A percentile compares a stretch with the other conserved stretches of the same genome.
phyloP scores from a whole-genome alignment of 2,329 filamentous ascomycete species.

The Paecilomyces variotii region DNA sequence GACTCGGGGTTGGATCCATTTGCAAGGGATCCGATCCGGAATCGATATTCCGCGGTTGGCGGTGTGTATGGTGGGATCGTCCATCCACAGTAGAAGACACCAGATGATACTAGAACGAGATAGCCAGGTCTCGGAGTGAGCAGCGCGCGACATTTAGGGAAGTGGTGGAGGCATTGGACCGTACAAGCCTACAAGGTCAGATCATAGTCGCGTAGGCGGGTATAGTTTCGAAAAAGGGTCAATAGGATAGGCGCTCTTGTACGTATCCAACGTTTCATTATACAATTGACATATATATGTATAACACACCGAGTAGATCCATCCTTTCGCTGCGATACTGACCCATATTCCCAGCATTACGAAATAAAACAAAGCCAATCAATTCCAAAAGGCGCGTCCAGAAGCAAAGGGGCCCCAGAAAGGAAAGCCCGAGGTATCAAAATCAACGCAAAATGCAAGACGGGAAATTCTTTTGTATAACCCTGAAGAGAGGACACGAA shows the following conservation, averaged over 20 bases:
- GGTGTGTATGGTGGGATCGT: neutral
- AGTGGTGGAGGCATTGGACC: neutral
- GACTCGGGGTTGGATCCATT: neutral
- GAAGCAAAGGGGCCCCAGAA: neutral
- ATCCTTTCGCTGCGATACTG: neutral
- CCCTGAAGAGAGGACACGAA: neutral
- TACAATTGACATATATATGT: neutral
- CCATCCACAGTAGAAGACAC: neutral
- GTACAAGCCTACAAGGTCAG: neutral
- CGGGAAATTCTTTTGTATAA: neutral
- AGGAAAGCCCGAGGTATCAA: neutral
- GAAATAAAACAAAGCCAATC: neutral
- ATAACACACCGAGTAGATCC: neutral
- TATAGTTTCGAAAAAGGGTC: neutral
- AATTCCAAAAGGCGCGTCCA: neutral
- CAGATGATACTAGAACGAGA: neutral
- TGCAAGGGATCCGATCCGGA: neutral
- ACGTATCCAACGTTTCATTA: neutral
- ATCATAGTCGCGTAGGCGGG: neutral
- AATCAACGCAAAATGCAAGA: neutral
- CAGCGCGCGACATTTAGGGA: neutral
- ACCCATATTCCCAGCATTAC: neutral
- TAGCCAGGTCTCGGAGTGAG: neutral
- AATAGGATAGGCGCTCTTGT: neutral
- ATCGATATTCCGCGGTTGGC: neutral